Conservation (phyloP, 169 alveolate genomes). For the Neospora caninum region DNA sequence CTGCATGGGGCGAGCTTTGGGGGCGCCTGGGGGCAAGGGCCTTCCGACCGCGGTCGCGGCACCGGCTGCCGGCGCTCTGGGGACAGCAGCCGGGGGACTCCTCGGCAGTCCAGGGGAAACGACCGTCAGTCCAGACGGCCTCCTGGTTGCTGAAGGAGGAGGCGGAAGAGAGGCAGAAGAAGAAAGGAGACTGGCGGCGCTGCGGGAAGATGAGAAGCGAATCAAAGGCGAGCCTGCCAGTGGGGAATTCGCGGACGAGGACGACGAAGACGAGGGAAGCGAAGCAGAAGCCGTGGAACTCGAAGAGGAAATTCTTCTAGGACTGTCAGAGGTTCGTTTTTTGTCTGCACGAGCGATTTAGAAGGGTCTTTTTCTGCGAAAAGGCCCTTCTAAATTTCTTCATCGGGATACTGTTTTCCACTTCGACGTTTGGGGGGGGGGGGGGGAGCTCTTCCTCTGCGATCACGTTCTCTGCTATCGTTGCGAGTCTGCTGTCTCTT, state of each 20-base stretch:
- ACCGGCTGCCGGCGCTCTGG: not conserved
- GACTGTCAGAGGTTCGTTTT: not conserved
- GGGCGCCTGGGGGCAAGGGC: not conserved
- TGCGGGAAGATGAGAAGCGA: not conserved
- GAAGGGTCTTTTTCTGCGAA: not conserved
- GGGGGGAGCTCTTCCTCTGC: too few relatives aligned
- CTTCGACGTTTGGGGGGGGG: too few relatives aligned
- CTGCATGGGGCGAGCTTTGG: not conserved
- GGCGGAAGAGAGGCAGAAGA: not conserved
- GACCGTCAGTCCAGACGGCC: not conserved
- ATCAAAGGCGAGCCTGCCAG: not conserved
- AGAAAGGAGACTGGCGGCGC: not conserved
- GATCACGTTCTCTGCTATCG: too few relatives aligned
- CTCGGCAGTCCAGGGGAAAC: not conserved
- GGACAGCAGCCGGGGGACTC: not conserved
- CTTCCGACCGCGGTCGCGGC: not conserved
- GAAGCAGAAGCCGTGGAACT: slow-evolving; percentile 26
- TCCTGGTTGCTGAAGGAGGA: not conserved
- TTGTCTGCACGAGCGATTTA: not conserved
- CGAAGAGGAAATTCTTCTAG: slow-evolving; percentile 28
- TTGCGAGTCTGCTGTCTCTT: too few relatives aligned
- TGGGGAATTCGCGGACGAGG: not conserved
- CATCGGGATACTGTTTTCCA: too few relatives aligned
- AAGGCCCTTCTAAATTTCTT: too few relatives aligned
- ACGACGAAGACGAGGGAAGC: not conserved